These are phyloP conservation scores for Pyrus pyrifolia DNA, from an alignment of 306 rosid species.

Conservation along the genomic window DNA sequence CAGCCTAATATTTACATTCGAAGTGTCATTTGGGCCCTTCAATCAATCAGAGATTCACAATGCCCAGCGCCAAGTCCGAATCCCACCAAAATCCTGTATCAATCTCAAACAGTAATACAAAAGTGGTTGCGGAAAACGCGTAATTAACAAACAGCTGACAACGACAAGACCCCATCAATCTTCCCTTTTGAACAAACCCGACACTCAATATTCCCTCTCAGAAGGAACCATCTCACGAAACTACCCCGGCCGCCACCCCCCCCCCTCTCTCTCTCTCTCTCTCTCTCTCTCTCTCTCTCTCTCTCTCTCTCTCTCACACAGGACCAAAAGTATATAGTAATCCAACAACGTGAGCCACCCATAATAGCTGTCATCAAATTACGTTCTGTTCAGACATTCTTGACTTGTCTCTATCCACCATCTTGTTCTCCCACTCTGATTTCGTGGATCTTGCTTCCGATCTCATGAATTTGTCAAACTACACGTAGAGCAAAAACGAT, in stretches of 20 bases:
- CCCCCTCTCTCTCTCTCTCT: neutral
- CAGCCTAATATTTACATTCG: no score
- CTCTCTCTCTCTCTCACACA: neutral
- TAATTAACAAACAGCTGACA: neutral
- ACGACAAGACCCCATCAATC: neutral
- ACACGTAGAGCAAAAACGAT: neutral
- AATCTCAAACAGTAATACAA: neutral
- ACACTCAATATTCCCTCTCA: neutral
- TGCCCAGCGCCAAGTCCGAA: neutral
- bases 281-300: neutral
- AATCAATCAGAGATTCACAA: neutral
- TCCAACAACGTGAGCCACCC: neutral
- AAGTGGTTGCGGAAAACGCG: constrained; percentile 27
- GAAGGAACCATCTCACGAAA: neutral
- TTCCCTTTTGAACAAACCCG: neutral
- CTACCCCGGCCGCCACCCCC: neutral
- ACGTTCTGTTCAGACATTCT: neutral
- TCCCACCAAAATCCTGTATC: neutral
- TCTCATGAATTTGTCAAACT: constrained; percentile 26
- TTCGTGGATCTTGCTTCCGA: constrained; percentile 9
- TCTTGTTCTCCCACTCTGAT: neutral
- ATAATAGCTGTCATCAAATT: constrained; percentile 27
- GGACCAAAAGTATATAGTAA: neutral
- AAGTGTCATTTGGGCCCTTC: neutral
- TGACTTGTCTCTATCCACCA: constrained; percentile 2